Evolutionary conservation across 1,284 basidiomycete species (phyloP).

Genomic region (Fereydounia khargensis): DNA sequence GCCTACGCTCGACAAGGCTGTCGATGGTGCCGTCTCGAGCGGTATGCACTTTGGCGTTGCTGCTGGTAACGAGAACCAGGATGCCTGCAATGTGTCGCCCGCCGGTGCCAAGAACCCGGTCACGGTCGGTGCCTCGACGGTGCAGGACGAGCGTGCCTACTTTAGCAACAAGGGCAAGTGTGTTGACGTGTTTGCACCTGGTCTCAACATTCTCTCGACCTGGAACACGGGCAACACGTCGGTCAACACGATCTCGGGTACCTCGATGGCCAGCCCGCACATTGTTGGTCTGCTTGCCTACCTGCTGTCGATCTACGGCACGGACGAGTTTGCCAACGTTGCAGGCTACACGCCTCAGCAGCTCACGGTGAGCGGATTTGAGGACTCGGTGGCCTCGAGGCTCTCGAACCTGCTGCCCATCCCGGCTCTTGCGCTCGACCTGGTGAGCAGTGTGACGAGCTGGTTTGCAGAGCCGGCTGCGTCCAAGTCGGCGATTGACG

Average conservation of each 20-base stretch:
- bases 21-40: slow-evolving; percentile 76
- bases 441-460: slow-evolving; percentile 41
- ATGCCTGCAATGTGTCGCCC: slow-evolving; percentile 79
- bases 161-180: slow-evolving; percentile 67
- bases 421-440: slow-evolving; percentile 40
- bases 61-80: slow-evolving; percentile 73
- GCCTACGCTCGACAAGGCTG: slow-evolving; percentile 77
- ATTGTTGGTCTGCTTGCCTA: slow-evolving; percentile 57
- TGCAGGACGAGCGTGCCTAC: slow-evolving; percentile 75
- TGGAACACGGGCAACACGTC: slow-evolving; percentile 61
- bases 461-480: slow-evolving; percentile 37
- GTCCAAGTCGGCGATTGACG: slow-evolving; percentile 60
- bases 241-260: slow-evolving; percentile 69
- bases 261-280: slow-evolving; percentile 67
- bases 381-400: slow-evolving; percentile 45
- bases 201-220: slow-evolving; percentile 68
- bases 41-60: slow-evolving; percentile 79
- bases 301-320: slow-evolving; percentile 66
- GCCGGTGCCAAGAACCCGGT: slow-evolving; percentile 67
- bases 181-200: slow-evolving; percentile 80
- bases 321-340: slow-evolving; percentile 44
- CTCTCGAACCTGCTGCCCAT: slow-evolving; percentile 43
- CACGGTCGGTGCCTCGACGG: slow-evolving; percentile 67
- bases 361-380: slow-evolving; percentile 18
- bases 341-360: slow-evolving; percentile 8